Base-by-base conservation (phyloP, 768 basidiomycete genomes). In the Suillus brevipes region DNA sequence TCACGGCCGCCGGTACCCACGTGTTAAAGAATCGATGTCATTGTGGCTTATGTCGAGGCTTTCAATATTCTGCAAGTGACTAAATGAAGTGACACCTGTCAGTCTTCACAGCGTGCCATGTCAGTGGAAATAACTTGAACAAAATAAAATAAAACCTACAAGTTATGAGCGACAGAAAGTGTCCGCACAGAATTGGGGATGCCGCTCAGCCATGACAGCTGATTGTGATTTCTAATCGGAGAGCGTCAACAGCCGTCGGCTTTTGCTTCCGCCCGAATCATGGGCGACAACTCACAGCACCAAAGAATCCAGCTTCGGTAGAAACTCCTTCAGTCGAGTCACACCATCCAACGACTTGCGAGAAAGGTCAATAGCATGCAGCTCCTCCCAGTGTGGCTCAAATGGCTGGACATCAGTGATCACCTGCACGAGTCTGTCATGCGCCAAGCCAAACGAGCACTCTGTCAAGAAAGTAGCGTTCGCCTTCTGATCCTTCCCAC, bases 401-500 rank as follows among this genome's bases (percentile, higher is more conserved):
- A 92, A 97, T 23, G 96, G 95, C 73, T 95, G 90, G 14, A 95
- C 87, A 71, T 98, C 95, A 50, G 96, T 98, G 72, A 99, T 94
- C 70, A 93, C 88, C 75, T 92, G 87, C 2, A 99, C 90, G 6
- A 99, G 85, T 53, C 87, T 85, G 74, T 98, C 97, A 71, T 94
- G 93, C n/a, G 95, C 86, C 52, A 98, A 89, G 18, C 87, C 94
- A 74, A 99, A 99, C 49, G 96, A 98, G 73, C 96, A 98, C 73
- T 99, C 96, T 13, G 97, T 99, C 67, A 99, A 81, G 80, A 90
- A 97, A 1, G 90, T 91, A 10, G 82, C 84, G 68, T 90, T 81
- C 70, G 64, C 72, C 69, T 66, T 64, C 59, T 68, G 73, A 72
- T 66, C 75, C 71, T 67, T 76, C 62, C 72, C 74, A 61, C 77